These are phyloP conservation scores for Suillus subalutaceus DNA, from an alignment of 768 basidiomycete species.

Conservation along the genomic window DNA sequence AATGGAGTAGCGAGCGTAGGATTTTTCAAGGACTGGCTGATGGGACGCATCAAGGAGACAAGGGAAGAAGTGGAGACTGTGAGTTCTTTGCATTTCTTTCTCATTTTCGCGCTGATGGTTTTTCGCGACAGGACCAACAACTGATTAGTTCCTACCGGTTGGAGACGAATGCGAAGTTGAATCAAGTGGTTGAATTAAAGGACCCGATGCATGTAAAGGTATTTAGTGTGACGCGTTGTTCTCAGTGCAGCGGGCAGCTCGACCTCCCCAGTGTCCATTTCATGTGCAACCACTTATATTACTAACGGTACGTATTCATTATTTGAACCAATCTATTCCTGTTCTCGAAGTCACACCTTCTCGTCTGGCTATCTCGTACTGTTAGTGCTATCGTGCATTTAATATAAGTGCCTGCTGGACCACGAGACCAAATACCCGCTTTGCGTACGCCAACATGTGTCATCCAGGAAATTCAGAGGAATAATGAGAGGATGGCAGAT, in stretches of 20 bases:
- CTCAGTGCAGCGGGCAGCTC: conserved; percentile 85
- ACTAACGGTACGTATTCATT: conserved; percentile 68
- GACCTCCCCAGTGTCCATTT: conserved; percentile 95
- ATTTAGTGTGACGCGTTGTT: conserved; percentile 94
- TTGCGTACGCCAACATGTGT: conserved; percentile 85
- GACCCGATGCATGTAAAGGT: conserved; percentile 80
- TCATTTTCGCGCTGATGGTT: background rate
- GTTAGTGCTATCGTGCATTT: background rate
- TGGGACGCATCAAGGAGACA: conserved; percentile 73
- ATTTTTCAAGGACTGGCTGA: conserved; percentile 89
- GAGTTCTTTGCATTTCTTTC: conserved; percentile 30
- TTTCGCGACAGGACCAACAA: conserved; percentile 68
- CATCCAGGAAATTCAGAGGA: conserved; percentile 85
- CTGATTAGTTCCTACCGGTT: conserved; percentile 86
- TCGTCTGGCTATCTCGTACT: background rate
- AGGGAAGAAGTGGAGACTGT: conserved; percentile 81
- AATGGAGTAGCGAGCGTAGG: conserved; percentile 92
- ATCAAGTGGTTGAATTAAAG: conserved; percentile 79
- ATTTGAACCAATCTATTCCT: background rate
- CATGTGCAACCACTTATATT: conserved; percentile 98
- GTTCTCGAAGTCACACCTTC: background rate
- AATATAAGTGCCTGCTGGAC: conserved; percentile 79
- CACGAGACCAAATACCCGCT: conserved; percentile 88
- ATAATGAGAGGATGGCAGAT: conserved; percentile 82
- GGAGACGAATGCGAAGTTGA: conserved; percentile 80